Evolutionary conservation across 2,329 filamentous ascomycete species (phyloP).

Genomic region (Venturia asperata): DNA sequence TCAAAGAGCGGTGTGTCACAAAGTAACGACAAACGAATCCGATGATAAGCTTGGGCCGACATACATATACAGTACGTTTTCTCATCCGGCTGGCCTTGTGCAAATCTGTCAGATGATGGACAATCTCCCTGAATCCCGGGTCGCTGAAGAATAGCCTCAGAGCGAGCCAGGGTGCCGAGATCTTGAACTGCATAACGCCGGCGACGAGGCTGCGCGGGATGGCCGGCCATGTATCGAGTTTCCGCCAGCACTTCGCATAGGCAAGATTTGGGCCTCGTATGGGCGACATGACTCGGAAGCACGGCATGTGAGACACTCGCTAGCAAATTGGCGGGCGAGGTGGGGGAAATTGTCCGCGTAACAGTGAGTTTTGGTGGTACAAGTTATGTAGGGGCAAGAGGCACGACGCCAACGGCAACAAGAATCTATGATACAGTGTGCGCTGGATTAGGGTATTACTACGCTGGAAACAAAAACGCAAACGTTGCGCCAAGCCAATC

Average conservation of each 20-base stretch:
- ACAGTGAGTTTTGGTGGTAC: background rate
- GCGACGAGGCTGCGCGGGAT: background rate
- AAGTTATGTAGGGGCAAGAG: background rate
- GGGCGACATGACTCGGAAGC: background rate
- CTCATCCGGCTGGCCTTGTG: background rate
- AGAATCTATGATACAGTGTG: background rate
- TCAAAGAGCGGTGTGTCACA: slow-evolving; percentile 8
- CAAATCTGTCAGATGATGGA: background rate
- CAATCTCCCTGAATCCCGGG: background rate
- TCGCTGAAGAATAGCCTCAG: background rate
- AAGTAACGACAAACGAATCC: background rate
- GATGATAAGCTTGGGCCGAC: slow-evolving; percentile 1
- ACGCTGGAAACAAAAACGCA: background rate
- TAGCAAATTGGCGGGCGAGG: background rate
- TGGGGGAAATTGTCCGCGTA: slow-evolving; percentile 1
- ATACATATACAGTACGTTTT: too few relatives aligned
- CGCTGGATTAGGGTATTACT: background rate
- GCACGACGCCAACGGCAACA: background rate
- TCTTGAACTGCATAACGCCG: background rate
- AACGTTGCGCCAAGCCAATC: background rate
- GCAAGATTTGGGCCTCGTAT: background rate
- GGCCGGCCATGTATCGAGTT: background rate
- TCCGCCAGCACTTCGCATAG: background rate
- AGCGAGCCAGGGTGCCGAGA: background rate
- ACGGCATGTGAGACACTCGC: background rate